phyloP scores from a whole-genome alignment of 2,329 filamentous ascomycete species.

The Neonectria neomacrospora region DNA sequence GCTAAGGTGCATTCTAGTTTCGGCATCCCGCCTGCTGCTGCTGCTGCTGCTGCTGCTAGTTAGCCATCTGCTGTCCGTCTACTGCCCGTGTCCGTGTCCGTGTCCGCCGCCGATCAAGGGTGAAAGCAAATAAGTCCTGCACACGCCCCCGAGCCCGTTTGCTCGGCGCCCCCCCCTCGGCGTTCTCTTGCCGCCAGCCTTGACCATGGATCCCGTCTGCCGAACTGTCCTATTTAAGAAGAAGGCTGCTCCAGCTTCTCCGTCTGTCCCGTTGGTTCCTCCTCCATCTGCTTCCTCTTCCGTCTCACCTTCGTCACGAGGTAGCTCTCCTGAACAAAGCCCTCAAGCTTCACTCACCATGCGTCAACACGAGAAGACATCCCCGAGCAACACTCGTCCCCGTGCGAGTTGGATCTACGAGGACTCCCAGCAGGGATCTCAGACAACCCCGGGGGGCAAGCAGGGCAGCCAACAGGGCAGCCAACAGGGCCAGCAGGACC shows the following conservation, averaged over 20 bases:
- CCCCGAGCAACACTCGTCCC: neutral
- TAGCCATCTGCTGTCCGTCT: neutral
- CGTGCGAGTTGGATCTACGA: neutral
- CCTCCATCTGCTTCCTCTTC: slow-evolving; percentile 5
- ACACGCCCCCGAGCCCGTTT: slow-evolving; percentile 15
- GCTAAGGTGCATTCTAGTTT: neutral
- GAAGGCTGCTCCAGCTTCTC: neutral
- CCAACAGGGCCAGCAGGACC: slow-evolving; percentile 16
- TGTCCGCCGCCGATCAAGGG: slow-evolving; percentile 12
- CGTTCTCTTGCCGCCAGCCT: neutral
- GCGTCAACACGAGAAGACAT: neutral
- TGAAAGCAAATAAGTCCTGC: slow-evolving; percentile 15
- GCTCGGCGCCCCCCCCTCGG: neutral
- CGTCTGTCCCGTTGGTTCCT: neutral
- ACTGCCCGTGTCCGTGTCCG: slow-evolving; percentile 2
- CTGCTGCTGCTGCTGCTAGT: no score
- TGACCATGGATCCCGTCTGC: slow-evolving; percentile 15
- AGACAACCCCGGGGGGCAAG: slow-evolving; percentile 4
- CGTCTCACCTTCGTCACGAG: neutral
- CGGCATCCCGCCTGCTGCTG: neutral
- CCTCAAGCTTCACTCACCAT: slow-evolving; percentile 12
- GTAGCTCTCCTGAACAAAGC: neutral
- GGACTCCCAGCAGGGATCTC: slow-evolving; percentile 26
- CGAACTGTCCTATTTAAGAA: slow-evolving; percentile 4
- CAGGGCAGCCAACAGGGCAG: slow-evolving; percentile 21